Evolutionary conservation across 352 stramenopile genomes (phyloP), one percentile per base, ranked within the genome.

Genomic region (Phytophthora pseudosyringae): DNA sequence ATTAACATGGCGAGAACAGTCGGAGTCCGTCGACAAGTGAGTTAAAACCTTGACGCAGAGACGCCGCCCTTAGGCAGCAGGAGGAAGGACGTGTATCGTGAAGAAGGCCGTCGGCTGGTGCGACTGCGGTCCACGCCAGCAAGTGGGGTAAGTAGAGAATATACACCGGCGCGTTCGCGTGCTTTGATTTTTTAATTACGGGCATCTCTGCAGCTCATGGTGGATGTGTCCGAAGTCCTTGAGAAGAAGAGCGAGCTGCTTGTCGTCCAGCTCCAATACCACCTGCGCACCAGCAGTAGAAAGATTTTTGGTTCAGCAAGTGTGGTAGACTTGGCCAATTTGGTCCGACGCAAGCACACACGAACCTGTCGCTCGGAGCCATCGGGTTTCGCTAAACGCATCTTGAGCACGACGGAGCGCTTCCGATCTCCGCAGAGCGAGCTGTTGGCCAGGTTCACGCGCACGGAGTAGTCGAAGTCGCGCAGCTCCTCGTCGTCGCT

Each of bases 391-490:
- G 44, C 36, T 12, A 91, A 45, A 21, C 75, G 75, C 16, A 91
- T 51, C 64, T 91, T 93, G 5, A 93, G 59, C 11, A 78, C 59
- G 4, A 90, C 77, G 0, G 79, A 76, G 21, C 60, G 64, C 16
- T 78, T 59, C 43, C 62, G 66, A n/a, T 71, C 69, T 13, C 71
- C 78, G 31, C 80, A 89, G 43, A 90, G 54, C n/a, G 75, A 55
- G 56, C 69, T 91, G 59, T 74, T 86, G 31, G 82, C 80, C 55
- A 93, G 54, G 33, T 70, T 80, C 49, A 85, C 75, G 50, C 84
- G 82, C 73, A 90, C 75, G 10, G 84, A 93, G 71, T 88, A 90
- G 72, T 93, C 79, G 43, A 90, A 91, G 56, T 91, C 84, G 38
- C 36, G 49, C 45, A 93, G 59, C 63, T 67, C 58, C 21, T 75